A percentile compares a stretch with the other conserved stretches of the same genome.
phyloP scores from a whole-genome alignment of 805 yeast species.

The Tetrapisispora pingtungensis region DNA sequence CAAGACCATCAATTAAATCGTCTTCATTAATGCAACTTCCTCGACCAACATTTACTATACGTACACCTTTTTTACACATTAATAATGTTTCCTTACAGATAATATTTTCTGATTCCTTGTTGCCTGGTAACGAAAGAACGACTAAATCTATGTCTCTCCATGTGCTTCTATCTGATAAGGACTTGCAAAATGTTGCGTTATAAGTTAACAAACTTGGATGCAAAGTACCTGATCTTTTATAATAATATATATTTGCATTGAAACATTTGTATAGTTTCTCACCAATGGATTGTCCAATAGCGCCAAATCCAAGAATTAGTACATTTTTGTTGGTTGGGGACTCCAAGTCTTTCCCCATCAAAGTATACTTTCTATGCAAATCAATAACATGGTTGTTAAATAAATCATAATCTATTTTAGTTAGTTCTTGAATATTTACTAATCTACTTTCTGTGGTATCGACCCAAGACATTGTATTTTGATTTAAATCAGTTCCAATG shows the following conservation, averaged over 20 bases:
- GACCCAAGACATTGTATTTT: background rate
- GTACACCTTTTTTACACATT: conserved; percentile 41
- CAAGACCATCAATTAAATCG: conserved; percentile 52
- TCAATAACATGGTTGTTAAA: conserved; percentile 9
- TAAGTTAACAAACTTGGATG: conserved; percentile 35
- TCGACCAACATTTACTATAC: conserved; percentile 67
- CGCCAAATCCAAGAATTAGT: conserved; percentile 65
- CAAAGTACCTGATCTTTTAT: conserved; percentile 40
- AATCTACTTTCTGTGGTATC: conserved; percentile 11
- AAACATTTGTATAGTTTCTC: conserved; percentile 39
- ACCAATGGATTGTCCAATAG: conserved; percentile 61
- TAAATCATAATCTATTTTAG: conserved; percentile 1
- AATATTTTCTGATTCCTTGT: conserved; percentile 45
- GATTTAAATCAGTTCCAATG: conserved; percentile 15
- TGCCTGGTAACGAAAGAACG: conserved; percentile 58
- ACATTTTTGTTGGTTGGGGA: conserved; percentile 51
- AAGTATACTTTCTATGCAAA: conserved; percentile 33
- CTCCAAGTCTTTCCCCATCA: conserved; percentile 38
- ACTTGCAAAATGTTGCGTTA: conserved; percentile 34
- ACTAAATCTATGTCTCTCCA: conserved; percentile 42
- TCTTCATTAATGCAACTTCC: conserved; percentile 60
- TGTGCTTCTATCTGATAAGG: conserved; percentile 35
- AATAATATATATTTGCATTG: conserved; percentile 57
- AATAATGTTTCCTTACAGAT: conserved; percentile 40
- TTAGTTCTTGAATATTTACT: conserved; percentile 15